Conservation (phyloP, 257 asterid genomes). For the Linaria vulgaris region DNA sequence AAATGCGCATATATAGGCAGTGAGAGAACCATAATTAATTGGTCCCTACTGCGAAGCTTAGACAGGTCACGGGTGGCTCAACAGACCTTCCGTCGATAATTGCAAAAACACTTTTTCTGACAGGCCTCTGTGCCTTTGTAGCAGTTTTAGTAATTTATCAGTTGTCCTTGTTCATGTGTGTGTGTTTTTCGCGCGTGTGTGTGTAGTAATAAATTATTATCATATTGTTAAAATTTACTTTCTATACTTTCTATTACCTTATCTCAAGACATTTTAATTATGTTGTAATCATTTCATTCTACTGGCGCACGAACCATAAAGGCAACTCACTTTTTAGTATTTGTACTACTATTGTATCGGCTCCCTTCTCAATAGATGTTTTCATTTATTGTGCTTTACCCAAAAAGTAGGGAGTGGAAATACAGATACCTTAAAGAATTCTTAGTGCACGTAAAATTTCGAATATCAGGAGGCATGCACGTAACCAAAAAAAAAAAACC, state of each 20-base stretch:
- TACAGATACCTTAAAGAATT: too few relatives aligned
- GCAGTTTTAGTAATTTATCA: slow-evolving; percentile 7
- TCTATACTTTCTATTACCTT: not conserved
- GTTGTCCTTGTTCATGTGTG: not conserved
- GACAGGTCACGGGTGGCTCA: slow-evolving; percentile 42
- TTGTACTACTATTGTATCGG: slow-evolving; percentile 2
- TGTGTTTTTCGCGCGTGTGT: too few relatives aligned
- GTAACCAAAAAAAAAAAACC: too few relatives aligned
- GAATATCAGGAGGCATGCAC: too few relatives aligned
- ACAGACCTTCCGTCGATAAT: slow-evolving; percentile 49
- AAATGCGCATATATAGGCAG: not conserved
- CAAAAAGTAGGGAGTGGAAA: slow-evolving; percentile 1
- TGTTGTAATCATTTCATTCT: slow-evolving; percentile 57
- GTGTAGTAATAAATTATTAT: too few relatives aligned
- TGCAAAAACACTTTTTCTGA: slow-evolving; percentile 32
- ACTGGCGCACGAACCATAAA: slow-evolving; percentile 51
- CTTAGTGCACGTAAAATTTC: too few relatives aligned
- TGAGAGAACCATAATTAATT: not conserved
- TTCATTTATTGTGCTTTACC: slow-evolving; percentile 27
- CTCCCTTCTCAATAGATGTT: slow-evolving; percentile 23
- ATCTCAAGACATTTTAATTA: slow-evolving; percentile 39
- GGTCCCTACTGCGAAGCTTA: too few relatives aligned
- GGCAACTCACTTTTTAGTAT: slow-evolving; percentile 51
- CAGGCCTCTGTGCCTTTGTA: slow-evolving; percentile 2
- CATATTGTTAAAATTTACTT: not conserved